These are phyloP conservation scores for Extremus antarcticus DNA, from an alignment of 495 filamentous ascomycete genomes.

Conservation along the genomic window DNA sequence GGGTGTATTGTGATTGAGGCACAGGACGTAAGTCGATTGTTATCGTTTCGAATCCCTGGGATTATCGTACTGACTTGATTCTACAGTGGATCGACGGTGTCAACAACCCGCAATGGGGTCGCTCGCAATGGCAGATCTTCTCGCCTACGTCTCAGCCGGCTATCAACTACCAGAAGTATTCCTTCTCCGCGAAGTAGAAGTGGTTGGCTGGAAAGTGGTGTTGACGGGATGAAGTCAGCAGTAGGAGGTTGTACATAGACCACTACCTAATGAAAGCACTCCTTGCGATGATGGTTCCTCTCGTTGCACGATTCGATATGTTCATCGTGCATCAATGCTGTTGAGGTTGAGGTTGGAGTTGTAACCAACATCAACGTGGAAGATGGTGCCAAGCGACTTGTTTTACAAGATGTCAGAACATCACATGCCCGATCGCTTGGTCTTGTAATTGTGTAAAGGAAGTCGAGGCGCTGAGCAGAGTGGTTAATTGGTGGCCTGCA, in stretches of 20 bases:
- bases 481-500: no score
- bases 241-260: not conserved
- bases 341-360: no score
- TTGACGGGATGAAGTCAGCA: not conserved
- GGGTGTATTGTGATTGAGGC: conserved; percentile 61
- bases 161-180: conserved; percentile 21
- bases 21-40: conserved; percentile 32
- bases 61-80: not conserved
- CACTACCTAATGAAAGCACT: not conserved
- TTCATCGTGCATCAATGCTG: no score
- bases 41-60: not conserved
- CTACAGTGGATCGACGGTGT: conserved; percentile 63
- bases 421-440: no score
- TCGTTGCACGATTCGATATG: no score
- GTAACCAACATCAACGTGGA: no score
- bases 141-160: conserved; percentile 14
- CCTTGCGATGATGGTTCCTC: no score
- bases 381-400: no score
- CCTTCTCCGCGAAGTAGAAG: conserved; percentile 3
- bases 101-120: conserved; percentile 69
- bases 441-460: no score
- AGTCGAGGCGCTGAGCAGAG: no score
- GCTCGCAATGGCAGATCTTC: conserved; percentile 19
- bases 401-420: no score
- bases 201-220: not conserved